Percentiles rank a stretch among this genome's conserved stretches.
Conservation (phyloP, 805 yeast species). For the Wickerhamomyces bovis region DNA sequence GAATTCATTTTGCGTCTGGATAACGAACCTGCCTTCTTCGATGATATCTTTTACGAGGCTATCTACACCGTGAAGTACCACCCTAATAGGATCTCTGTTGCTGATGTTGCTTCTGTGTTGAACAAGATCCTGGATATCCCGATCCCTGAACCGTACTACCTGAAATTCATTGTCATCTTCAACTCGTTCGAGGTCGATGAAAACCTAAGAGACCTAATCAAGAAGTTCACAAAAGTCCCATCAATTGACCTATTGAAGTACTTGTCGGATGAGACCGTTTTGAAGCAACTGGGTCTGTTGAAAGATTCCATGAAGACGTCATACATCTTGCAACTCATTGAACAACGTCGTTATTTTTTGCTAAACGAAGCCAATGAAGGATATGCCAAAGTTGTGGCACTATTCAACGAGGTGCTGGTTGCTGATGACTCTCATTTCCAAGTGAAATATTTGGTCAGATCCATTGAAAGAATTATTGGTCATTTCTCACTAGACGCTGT, state of each 20-base stretch:
- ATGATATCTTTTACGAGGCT: constrained; percentile 19
- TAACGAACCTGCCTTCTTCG: constrained; percentile 1
- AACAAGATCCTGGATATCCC: constrained; percentile 12
- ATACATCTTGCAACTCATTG: constrained; percentile 4
- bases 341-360: constrained; percentile 54
- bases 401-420: constrained; percentile 37
- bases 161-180: constrained; percentile 27
- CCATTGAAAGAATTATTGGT: constrained; percentile 57
- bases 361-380: constrained; percentile 77
- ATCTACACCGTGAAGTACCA: constrained; percentile 14
- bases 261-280: constrained; percentile 28
- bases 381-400: constrained; percentile 54
- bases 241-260: constrained; percentile 11
- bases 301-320: not conserved
- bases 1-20: constrained; percentile 1
- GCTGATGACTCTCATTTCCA: constrained; percentile 36
- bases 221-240: constrained; percentile 22
- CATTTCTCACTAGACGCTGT: constrained; percentile 71
- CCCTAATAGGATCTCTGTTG: constrained; percentile 10
- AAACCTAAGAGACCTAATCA: constrained; percentile 20
- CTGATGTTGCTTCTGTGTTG: constrained; percentile 8
- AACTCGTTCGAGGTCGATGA: constrained; percentile 23
- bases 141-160: constrained; percentile 10
- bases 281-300: constrained; percentile 26
- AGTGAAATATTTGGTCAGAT: constrained; percentile 38